phyloP scores from a whole-genome alignment of 768 basidiomycete species.

The Neoboletus brunneissimus region DNA sequence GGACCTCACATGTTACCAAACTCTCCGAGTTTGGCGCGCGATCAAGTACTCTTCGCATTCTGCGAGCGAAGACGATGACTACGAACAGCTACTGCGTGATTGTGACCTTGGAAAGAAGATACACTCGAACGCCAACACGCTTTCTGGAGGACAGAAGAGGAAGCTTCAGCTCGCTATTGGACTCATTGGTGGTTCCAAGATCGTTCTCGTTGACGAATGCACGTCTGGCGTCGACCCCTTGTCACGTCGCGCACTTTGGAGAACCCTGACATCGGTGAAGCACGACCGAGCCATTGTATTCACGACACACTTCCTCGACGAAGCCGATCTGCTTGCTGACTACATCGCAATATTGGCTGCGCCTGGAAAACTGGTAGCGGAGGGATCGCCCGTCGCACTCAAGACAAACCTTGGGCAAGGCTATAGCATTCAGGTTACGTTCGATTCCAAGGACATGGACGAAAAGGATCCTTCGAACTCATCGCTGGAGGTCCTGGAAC shows the following conservation, averaged over 20 bases:
- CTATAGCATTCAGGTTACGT: constrained; percentile 59
- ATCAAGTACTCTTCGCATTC: constrained; percentile 60
- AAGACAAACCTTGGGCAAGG: constrained; percentile 72
- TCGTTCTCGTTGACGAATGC: constrained; percentile 64
- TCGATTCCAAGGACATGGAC: constrained; percentile 35
- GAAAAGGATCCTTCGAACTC: constrained; percentile 18
- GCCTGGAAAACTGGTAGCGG: constrained; percentile 71
- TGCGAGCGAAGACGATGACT: constrained; percentile 46
- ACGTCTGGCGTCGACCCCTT: constrained; percentile 83
- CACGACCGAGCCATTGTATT: constrained; percentile 68
- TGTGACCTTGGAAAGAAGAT: constrained; percentile 75
- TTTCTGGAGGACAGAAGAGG: constrained; percentile 80
- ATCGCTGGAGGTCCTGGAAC: constrained; percentile 36
- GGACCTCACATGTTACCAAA: constrained; percentile 72
- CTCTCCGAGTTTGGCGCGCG: constrained; percentile 66
- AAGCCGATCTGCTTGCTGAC: constrained; percentile 76
- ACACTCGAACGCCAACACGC: constrained; percentile 57
- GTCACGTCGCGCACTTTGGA: constrained; percentile 75
- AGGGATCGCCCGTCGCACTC: constrained; percentile 70
- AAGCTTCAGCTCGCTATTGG: constrained; percentile 84
- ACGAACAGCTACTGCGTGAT: constrained; percentile 61
- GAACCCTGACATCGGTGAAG: constrained; percentile 63
- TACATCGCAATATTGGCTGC: constrained; percentile 72
- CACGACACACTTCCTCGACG: constrained; percentile 81
- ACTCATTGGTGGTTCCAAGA: constrained; percentile 69